Conservation (phyloP, 345 rosid species). For the Murraya paniculata region DNA sequence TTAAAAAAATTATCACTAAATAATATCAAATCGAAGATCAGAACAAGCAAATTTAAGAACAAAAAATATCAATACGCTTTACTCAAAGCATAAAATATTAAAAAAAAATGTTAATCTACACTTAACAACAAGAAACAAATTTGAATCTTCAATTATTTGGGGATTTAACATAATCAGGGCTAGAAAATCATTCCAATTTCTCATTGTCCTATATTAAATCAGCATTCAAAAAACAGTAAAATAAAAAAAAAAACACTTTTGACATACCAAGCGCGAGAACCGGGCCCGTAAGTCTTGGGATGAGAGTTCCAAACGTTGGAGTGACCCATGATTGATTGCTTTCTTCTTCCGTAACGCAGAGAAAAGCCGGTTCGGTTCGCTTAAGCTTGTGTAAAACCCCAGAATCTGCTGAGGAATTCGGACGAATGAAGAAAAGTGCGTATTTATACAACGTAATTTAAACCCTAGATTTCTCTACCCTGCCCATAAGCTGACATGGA, state of each 20-base stretch:
- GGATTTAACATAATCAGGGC: background rate
- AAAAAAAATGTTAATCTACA: background rate
- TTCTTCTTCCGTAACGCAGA: background rate
- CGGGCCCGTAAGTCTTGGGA: conserved; percentile 57
- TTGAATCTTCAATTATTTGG: background rate
- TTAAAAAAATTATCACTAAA: background rate
- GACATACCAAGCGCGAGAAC: conserved; percentile 52
- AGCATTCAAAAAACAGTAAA: too few species aligned
- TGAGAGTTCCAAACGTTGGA: conserved; percentile 58
- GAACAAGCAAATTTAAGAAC: background rate
- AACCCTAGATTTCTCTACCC: background rate
- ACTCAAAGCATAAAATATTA: background rate
- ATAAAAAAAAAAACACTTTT: background rate
- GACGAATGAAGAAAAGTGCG: accelerated
- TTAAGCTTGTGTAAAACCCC: conserved; percentile 27
- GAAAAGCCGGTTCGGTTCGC: conserved; percentile 30
- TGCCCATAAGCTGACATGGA: too few species aligned
- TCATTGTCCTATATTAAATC: background rate
- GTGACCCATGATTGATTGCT: conserved; percentile 46
- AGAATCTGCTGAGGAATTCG: background rate
- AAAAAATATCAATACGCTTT: background rate
- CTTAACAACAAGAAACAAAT: background rate
- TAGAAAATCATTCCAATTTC: background rate
- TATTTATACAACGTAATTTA: background rate
- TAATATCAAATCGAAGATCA: background rate